These are phyloP conservation scores for Boletus tylopilopsis DNA, from an alignment of 768 basidiomycete species.

Conservation along the genomic window DNA sequence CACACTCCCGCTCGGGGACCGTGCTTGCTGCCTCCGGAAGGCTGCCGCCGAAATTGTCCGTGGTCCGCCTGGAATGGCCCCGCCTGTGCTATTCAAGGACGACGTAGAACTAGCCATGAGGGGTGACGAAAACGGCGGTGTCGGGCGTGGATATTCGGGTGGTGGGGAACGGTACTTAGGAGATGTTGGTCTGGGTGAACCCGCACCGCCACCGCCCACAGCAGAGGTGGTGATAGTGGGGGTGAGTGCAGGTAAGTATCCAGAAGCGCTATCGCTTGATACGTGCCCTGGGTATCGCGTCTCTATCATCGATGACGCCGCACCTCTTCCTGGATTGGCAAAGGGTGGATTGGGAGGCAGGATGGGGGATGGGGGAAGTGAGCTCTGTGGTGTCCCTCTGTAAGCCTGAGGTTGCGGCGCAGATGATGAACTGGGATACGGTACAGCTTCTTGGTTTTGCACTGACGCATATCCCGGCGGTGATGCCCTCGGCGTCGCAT, in stretches of 20 bases:
- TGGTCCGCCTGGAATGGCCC: constrained; percentile 34
- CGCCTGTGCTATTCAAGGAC: constrained; percentile 26
- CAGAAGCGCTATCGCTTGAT: constrained; percentile 4
- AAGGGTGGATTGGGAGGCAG: constrained; percentile 40
- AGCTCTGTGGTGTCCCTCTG: constrained; percentile 13
- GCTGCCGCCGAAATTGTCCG: constrained; percentile 75
- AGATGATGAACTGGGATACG: not conserved
- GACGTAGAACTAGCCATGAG: constrained; percentile 32
- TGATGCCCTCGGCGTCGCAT: constrained; percentile 15
- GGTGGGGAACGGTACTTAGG: constrained; percentile 33
- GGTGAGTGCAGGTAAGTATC: constrained; percentile 8
- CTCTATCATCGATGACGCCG: constrained; percentile 8
- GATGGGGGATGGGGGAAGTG: constrained; percentile 25
- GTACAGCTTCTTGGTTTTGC: constrained; percentile 1
- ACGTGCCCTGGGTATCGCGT: not conserved
- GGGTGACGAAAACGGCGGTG: constrained; percentile 31
- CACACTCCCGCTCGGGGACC: constrained; percentile 28
- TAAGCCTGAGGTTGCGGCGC: not conserved
- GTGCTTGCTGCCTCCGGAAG: constrained; percentile 53
- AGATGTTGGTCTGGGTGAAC: not conserved
- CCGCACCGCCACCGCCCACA: not conserved
- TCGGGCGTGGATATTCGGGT: constrained; percentile 42
- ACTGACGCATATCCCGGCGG: constrained; percentile 6
- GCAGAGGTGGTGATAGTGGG: not conserved
- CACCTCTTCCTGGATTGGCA: constrained; percentile 27